Base-by-base conservation (phyloP, 1,139 yeast genomes). In the Sugiyamaella paludigena region DNA sequence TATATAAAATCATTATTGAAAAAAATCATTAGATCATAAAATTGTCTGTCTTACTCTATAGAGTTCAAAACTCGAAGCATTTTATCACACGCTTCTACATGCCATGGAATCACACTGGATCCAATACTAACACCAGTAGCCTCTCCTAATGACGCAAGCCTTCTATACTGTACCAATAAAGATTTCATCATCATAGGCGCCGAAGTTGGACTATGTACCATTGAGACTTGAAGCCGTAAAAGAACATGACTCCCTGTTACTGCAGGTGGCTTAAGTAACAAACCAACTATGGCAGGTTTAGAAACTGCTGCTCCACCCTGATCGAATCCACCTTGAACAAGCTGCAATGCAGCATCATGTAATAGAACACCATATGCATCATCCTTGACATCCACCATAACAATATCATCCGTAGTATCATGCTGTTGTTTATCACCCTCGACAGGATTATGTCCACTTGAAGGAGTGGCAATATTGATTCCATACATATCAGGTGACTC, bases 31-130 rank as follows among this genome's bases (percentile, higher is more conserved):
- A 19, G 3, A 19, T 19, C 24, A 19, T 19, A 19, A 19, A 19
- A 19, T 19, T 3, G 40, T 5, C 24, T 19, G 5, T 19, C 24
- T 48, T 47, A 59, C 31, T 55, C 53, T 16, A 60, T 39, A 40
- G 46, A 52, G 16, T 52, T 54, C 36, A 65, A 50, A 12, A 60
- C 54, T 31, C 64, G 53, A 30, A 58, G 59, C 57, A 83, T 74
- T 62, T 85, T 87, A 30, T 79, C 77, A 6, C 87, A 95, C 0
- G 95, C 87, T 29, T 79, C 71, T 29, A 87, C 76, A 65, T 88
- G 96, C 88, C 95, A 86, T n/a, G 97, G 97, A 1, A 83, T 71
- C 35, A 75, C 69, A 0, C 75, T 67, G 29, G 69, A 61, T 11
- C 60, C 60, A 26, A 64, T 66, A 11, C 72, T 66, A 13, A 73